Conservation (phyloP, 768 basidiomycete genomes). For the Trametes sanguinea region DNA sequence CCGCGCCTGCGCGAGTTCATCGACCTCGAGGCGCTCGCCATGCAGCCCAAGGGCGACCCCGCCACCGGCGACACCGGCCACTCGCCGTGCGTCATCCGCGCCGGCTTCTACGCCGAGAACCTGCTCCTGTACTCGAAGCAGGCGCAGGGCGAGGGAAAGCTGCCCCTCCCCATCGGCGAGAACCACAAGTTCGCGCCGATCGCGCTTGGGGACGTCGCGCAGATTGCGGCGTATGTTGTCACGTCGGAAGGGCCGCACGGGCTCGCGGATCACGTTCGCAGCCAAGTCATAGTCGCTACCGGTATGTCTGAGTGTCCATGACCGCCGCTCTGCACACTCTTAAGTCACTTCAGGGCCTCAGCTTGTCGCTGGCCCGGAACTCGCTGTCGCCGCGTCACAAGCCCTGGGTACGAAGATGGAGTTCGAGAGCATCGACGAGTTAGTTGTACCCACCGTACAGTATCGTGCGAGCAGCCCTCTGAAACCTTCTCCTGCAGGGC, state of each 20-base stretch:
- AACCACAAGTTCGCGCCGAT: conserved; percentile 33
- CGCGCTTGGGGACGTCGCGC: conserved; percentile 35
- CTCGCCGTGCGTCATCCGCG: conserved; percentile 34
- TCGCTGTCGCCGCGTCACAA: conserved; percentile 30
- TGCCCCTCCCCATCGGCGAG: conserved; percentile 32
- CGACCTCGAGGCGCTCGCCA: conserved; percentile 33
- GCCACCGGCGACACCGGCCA: conserved; percentile 32
- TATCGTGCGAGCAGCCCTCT: not conserved
- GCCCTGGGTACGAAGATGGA: conserved; percentile 29
- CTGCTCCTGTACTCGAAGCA: conserved; percentile 34
- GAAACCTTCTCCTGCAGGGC: conserved; percentile 1
- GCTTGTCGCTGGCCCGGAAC: conserved; percentile 29
- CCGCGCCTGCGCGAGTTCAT: conserved; percentile 37
- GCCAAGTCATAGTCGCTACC: conserved; percentile 33
- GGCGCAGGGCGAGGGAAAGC: conserved; percentile 28
- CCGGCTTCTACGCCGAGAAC: conserved; percentile 37
- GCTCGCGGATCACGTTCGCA: conserved; percentile 32
- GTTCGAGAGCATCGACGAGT: conserved; percentile 31
- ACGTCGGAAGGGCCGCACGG: conserved; percentile 35
- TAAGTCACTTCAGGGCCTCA: conserved; percentile 4
- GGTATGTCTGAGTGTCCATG: conserved; percentile 5
- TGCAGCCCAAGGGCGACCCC: conserved; percentile 29
- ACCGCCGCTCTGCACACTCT: not conserved
- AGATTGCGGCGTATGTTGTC: conserved; percentile 30
- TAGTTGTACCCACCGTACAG: not conserved